Conservation (phyloP, 345 rosid genomes). For the Heritiera fomes region DNA sequence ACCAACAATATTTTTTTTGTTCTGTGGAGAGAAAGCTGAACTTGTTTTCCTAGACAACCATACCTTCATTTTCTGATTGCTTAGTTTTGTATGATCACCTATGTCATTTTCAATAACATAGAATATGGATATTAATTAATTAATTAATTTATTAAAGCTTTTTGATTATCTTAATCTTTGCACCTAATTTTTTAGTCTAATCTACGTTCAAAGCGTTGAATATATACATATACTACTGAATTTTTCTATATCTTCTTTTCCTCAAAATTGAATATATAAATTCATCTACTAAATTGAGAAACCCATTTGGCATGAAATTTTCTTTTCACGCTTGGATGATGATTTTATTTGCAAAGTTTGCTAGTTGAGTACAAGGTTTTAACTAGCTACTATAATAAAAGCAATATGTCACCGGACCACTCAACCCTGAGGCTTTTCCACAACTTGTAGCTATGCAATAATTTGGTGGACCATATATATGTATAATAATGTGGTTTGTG, state of each 20-base stretch:
- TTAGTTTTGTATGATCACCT: background rate
- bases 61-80: too few species aligned
- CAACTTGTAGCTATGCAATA: slow-evolving; percentile 23
- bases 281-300: background rate
- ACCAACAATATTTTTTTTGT: background rate
- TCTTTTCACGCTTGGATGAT: background rate
- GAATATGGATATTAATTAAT: background rate
- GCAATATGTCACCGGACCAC: background rate
- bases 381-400: background rate
- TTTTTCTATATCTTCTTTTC: background rate
- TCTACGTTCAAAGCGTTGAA: too few species aligned
- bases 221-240: too few species aligned
- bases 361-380: background rate
- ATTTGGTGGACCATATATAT: slow-evolving; percentile 38
- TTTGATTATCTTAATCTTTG: background rate
- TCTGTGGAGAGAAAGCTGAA: background rate
- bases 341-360: slow-evolving; percentile 1
- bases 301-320: background rate
- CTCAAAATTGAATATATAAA: background rate
- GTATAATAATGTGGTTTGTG: slow-evolving; percentile 27
- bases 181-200: too few species aligned
- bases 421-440: slow-evolving; percentile 16
- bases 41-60: background rate
- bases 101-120: background rate
- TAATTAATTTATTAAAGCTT: too few species aligned